phyloP scores from a whole-genome alignment of 2,329 filamentous ascomycete species.

The Trichoderma pleuroti region DNA sequence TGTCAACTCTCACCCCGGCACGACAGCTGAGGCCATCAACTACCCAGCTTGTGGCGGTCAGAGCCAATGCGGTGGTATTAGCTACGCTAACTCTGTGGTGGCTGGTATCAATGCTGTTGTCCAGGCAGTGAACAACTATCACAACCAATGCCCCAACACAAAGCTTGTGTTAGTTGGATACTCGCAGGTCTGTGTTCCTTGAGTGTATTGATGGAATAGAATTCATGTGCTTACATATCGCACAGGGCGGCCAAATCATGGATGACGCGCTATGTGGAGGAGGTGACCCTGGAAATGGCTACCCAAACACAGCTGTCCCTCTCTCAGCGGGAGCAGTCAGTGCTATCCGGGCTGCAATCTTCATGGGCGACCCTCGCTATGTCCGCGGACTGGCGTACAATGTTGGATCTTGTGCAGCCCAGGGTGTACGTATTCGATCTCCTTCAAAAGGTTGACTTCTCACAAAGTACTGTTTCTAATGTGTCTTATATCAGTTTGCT shows the following conservation, averaged over 20 bases:
- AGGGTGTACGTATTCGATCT: constrained; percentile 51
- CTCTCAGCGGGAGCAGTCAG: constrained; percentile 46
- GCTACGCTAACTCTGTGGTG: constrained; percentile 52
- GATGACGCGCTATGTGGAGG: constrained; percentile 63
- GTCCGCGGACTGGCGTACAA: constrained; percentile 53
- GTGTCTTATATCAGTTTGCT: constrained; percentile 48
- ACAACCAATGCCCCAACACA: constrained; percentile 53
- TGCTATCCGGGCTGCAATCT: constrained; percentile 60
- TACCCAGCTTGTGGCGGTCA: constrained; percentile 64
- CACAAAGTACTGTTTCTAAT: not conserved
- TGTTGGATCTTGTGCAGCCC: constrained; percentile 41
- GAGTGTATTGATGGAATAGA: not conserved
- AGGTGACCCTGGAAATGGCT: constrained; percentile 44
- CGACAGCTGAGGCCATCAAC: constrained; percentile 52
- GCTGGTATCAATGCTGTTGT: constrained; percentile 13
- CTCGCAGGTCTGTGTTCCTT: constrained; percentile 46
- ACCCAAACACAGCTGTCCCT: constrained; percentile 41
- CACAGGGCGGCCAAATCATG: constrained; percentile 58
- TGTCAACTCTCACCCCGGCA: constrained; percentile 44
- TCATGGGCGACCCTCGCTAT: constrained; percentile 62
- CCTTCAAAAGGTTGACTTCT: not conserved
- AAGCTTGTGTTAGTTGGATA: constrained; percentile 60
- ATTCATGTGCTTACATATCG: not conserved
- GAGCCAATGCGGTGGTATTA: constrained; percentile 52
- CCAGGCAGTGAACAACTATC: constrained; percentile 52